Evolutionary conservation across 163 green algal genomes (phyloP).

Genomic region (Volvox carteri): DNA sequence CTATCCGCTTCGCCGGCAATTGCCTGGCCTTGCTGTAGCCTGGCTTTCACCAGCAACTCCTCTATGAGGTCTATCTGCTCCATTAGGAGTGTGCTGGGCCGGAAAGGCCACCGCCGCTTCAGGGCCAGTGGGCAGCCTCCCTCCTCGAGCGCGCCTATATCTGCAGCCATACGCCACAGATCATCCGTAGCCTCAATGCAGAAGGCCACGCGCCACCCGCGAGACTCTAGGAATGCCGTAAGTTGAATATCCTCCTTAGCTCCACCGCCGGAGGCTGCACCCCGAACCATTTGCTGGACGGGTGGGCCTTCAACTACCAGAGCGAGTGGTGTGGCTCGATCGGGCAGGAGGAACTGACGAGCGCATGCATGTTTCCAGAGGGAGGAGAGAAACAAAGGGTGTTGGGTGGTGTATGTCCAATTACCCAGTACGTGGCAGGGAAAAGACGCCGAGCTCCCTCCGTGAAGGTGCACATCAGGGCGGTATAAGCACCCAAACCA

Average conservation of each 20-base stretch:
- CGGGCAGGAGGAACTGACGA: slow-evolving; percentile 47
- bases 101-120: slow-evolving; percentile 57
- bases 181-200: slow-evolving; percentile 22
- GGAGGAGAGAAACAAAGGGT: no score
- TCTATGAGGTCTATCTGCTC: slow-evolving; percentile 38
- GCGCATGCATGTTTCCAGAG: no score
- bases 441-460: no score
- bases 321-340: slow-evolving; percentile 3
- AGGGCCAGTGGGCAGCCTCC: slow-evolving; percentile 3
- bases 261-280: not conserved
- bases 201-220: slow-evolving; percentile 31
- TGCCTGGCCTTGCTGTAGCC: not conserved
- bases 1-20: not conserved
- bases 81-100: slow-evolving; percentile 52
- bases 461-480: no score
- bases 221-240: not conserved
- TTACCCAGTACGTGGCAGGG: no score
- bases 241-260: slow-evolving; percentile 44
- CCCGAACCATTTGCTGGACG: not conserved
- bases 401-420: no score
- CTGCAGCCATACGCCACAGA: slow-evolving; percentile 39
- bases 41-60: slow-evolving; percentile 20
- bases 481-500: no score
- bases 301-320: slow-evolving; percentile 9
- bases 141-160: slow-evolving; percentile 53